phyloP scores from a whole-genome alignment of 1,284 basidiomycete genomes.

The Cutaneotrichosporon spelunceum region DNA sequence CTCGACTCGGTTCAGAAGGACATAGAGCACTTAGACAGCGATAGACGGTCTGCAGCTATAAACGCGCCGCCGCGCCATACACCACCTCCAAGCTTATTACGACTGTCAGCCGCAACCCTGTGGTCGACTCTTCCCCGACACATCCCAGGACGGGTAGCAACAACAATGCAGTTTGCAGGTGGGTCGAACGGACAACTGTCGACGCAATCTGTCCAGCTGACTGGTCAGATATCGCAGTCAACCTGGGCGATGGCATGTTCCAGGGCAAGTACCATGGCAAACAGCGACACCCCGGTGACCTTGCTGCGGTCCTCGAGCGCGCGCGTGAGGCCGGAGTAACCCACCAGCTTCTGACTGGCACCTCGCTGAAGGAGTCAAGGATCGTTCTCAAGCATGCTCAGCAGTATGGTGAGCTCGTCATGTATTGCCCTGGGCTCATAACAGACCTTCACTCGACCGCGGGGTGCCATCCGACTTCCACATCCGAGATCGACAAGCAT shows the following conservation, averaged over 20 bases:
- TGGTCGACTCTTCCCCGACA: not conserved
- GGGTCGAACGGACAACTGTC: not conserved
- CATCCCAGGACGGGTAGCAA: not conserved
- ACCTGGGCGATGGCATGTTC: slow-evolving; percentile 55
- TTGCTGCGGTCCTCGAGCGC: slow-evolving; percentile 62
- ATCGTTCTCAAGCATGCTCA: slow-evolving; percentile 64
- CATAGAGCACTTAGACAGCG: not conserved
- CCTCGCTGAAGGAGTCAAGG: slow-evolving; percentile 65
- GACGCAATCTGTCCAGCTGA: not conserved
- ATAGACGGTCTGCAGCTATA: not conserved
- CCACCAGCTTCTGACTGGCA: slow-evolving; percentile 78
- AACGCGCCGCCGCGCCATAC: not conserved
- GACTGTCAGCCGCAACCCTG: not conserved
- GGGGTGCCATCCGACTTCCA: slow-evolving; percentile 84
- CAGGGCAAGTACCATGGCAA: slow-evolving; percentile 55
- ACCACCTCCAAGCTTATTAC: not conserved
- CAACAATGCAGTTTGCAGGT: slow-evolving; percentile 21
- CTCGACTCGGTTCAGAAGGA: not conserved
- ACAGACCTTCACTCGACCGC: slow-evolving; percentile 70
- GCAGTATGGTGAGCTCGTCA: slow-evolving; percentile 55
- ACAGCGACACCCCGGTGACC: slow-evolving; percentile 60
- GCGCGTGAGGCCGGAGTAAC: slow-evolving; percentile 65
- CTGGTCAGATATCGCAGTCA: slow-evolving; percentile 54
- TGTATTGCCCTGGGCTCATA: not conserved
- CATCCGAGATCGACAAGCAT: slow-evolving; percentile 66